Conservation (phyloP, 1,139 yeast genomes). For the Zygoascus sp. region DNA sequence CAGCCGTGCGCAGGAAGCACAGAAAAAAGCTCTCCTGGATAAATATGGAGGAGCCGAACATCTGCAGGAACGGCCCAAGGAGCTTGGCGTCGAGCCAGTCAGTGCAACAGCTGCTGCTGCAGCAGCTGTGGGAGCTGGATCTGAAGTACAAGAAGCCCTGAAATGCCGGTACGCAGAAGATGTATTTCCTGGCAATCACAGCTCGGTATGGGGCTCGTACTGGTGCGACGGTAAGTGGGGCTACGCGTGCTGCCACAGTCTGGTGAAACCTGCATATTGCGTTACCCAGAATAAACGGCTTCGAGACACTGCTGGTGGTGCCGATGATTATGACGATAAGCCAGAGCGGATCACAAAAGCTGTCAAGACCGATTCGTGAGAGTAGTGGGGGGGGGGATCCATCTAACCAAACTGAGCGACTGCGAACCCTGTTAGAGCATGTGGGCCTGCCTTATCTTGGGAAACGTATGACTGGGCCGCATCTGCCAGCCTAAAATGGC, state of each 20-base stretch:
- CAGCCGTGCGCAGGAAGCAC: constrained; percentile 32
- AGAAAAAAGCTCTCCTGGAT: constrained; percentile 36
- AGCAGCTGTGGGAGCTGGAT: too few species aligned
- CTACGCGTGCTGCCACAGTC: constrained; percentile 43
- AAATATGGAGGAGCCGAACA: constrained; percentile 40
- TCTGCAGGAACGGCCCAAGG: constrained; percentile 26
- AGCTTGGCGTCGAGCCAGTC: constrained; percentile 18
- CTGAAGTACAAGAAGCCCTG: too few species aligned
- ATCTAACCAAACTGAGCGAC: too few species aligned
- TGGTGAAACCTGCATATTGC: constrained; percentile 37
- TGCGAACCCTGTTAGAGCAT: too few species aligned
- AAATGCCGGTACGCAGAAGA: constrained; percentile 40
- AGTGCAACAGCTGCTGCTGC: constrained; percentile 20
- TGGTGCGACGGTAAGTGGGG: constrained; percentile 50
- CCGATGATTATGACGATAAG: too few species aligned
- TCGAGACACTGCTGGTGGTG: too few species aligned
- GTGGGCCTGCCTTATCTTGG: too few species aligned
- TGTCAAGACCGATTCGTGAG: too few species aligned
- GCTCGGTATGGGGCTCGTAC: constrained; percentile 47
- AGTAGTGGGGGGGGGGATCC: too few species aligned
- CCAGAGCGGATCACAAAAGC: too few species aligned
- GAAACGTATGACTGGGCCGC: too few species aligned
- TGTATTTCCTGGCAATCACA: constrained; percentile 39
- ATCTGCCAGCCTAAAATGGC: too few species aligned
- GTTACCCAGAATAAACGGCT: constrained; percentile 20